Evolutionary conservation across 2,329 filamentous ascomycete genomes (phyloP), one percentile per base, ranked within the genome.

Genomic region (Xylariales sp.): DNA sequence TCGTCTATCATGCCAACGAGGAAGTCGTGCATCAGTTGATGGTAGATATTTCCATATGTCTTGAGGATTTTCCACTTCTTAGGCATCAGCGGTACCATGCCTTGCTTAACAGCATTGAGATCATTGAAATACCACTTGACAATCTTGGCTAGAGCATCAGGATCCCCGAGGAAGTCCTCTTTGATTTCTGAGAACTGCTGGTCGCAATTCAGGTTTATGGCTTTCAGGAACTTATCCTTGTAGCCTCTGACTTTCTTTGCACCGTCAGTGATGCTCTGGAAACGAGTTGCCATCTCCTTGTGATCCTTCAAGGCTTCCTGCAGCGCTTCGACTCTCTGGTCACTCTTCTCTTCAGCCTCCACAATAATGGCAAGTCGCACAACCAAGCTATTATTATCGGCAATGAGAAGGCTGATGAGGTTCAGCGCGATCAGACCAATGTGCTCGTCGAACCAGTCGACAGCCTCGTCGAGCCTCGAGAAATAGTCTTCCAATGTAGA

Each of bases 41-140:
- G 93, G 59, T 98, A 98, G 44, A 95, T 90, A 53, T 85, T 78
- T 42, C 82, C 84, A 61, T 95, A 98, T 1, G 86, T 93, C 58
- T 85, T 83, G 66, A 90, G 85, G 33, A 98, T 95, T 57, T 85
- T 90, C 93, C 93, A 98, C 62, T 93, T 95, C 65, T 87, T 91
- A 7, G 94, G 93, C 79, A 96, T 90, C 37, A 98, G 72, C 19
- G 80, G 78, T 43, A 85, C 79, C 87, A 98, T 95, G 55, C 93
- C 91, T 45, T 94, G 76, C 62, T 91, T 89, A 56, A 96, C 91
- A 4, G 88, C 89, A 61, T 94, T 95, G 25, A 98, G 76, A 60
- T 98, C 91, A 66, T 97, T 96, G 69, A 97, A 98, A 64, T 82
- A 98, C 93, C 93, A 98, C 55, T 86, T 86, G 64, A 95, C 79